Conservation (phyloP, 352 stramenopile species). For the Phytophthora syringae region DNA sequence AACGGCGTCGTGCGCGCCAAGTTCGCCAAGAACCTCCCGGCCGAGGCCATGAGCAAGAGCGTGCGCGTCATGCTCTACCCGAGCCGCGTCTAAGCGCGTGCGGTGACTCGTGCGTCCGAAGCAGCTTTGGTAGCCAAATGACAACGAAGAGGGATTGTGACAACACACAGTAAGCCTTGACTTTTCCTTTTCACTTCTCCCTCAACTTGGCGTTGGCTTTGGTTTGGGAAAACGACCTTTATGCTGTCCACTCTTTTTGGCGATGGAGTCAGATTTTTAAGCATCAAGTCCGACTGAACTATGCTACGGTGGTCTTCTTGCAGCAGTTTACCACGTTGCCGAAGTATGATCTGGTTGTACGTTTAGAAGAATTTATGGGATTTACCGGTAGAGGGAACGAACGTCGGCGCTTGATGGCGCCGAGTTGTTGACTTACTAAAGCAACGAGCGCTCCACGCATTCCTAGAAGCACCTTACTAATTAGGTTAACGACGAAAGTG, state of each 20-base stretch:
- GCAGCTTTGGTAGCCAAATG: slow-evolving; percentile 49
- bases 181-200: slow-evolving; percentile 1
- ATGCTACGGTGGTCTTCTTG: too few relatives aligned
- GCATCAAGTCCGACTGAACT: too few relatives aligned
- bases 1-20: slow-evolving; percentile 99
- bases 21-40: slow-evolving; percentile 98
- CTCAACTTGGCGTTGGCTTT: neutral
- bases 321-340: too few relatives aligned
- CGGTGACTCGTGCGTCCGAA: slow-evolving; percentile 26
- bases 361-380: too few relatives aligned
- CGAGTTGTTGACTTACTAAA: slow-evolving; percentile 4
- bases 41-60: slow-evolving; percentile 95
- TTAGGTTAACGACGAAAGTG: slow-evolving; percentile 33
- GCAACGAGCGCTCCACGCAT: slow-evolving; percentile 9
- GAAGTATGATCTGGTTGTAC: too few relatives aligned
- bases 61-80: slow-evolving; percentile 99
- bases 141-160: slow-evolving; percentile 63
- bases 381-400: neutral
- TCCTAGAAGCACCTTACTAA: slow-evolving; percentile 35
- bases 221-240: neutral
- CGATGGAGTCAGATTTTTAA: too few relatives aligned
- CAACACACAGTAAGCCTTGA: slow-evolving; percentile 25
- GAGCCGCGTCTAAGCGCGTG: slow-evolving; percentile 93
- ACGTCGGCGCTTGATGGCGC: neutral
- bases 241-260: neutral